Evolutionary conservation across 2,329 filamentous ascomycete genomes (phyloP).

Genomic region (Aspergillus sp.): DNA sequence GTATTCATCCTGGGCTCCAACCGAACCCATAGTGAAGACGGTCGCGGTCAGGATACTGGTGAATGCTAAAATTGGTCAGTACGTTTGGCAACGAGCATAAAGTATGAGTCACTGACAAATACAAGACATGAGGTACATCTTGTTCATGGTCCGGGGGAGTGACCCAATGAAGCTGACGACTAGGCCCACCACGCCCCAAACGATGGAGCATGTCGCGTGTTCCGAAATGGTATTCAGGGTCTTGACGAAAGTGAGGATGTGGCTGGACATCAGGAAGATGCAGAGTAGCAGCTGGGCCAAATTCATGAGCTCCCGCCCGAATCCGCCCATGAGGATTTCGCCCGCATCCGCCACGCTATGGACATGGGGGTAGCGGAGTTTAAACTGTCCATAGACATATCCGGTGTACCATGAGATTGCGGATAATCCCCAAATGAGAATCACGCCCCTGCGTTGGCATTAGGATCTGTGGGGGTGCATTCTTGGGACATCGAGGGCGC

Average conservation of each 20-base stretch:
- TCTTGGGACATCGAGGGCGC: no score
- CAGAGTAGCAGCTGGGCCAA: slow-evolving; percentile 54
- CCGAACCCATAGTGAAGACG: slow-evolving; percentile 56
- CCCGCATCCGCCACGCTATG: slow-evolving; percentile 61
- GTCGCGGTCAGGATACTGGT: slow-evolving; percentile 55
- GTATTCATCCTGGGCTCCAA: slow-evolving; percentile 44
- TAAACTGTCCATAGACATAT: slow-evolving; percentile 52
- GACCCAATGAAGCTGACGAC: slow-evolving; percentile 50
- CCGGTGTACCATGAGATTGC: slow-evolving; percentile 50
- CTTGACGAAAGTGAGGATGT: slow-evolving; percentile 59
- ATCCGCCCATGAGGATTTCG: slow-evolving; percentile 50
- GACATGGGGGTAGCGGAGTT: slow-evolving; percentile 47
- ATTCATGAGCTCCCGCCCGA: slow-evolving; percentile 54
- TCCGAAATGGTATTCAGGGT: slow-evolving; percentile 56
- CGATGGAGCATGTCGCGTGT: slow-evolving; percentile 53
- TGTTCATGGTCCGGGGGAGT: slow-evolving; percentile 53
- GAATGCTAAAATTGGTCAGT: slow-evolving; percentile 49
- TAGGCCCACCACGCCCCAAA: slow-evolving; percentile 52
- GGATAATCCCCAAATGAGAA: slow-evolving; percentile 46
- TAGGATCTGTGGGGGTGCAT: no score
- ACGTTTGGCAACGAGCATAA: no score
- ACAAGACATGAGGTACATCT: slow-evolving; percentile 52
- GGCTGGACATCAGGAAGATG: slow-evolving; percentile 61
- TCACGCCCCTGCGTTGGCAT: no score
- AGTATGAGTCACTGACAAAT: slow-evolving; percentile 43